Base-by-base conservation (phyloP, 1,139 yeast genomes). In the Geotrichum klebahnii region DNA sequence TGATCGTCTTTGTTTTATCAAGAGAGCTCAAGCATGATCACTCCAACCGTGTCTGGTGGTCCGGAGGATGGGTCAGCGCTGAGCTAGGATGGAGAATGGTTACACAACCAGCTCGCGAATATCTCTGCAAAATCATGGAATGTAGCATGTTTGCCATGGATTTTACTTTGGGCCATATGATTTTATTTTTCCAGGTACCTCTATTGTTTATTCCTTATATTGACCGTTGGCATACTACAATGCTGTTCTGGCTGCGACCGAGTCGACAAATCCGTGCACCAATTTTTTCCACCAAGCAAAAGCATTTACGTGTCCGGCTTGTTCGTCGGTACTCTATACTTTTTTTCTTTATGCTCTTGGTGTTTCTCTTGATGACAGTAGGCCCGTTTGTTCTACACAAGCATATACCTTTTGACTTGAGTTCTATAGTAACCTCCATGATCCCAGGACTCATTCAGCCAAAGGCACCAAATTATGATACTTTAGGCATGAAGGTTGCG, bases 201-300 rank as follows among this genome's bases (percentile, higher is more conserved):
- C 42, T 83, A 0, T 65, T 86, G 29, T 67, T 84, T 33, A 64
- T 85, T 3, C 96, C 96, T 0, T 82, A 74, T 56, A 70, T 84
- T 45, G 92, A 87, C 63, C 75, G 75, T 51, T 80, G 88, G 82
- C 97, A 89, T 63, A 79, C 94, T 1, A 71, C 82, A 67, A 76
- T 85, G 75, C 70, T 89, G 41, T 80, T 88, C 64, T 89, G 96
- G 97, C 70, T 87, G 48, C 76, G 74, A 45, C 95, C 96, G 0
- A 74, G 77, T 1, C 65, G 71, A 55, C 77, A 79, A 57, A 62
- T 77, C 42, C 67, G 77, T 44, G 66, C 77, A 51, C 65, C 77
- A 52, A 75, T 76, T 3, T 65, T 71, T 44, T 67, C 73, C 1
- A 67, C 61, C 32, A 67, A 66, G 32, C 70, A 68, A 48, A 65